phyloP scores from a whole-genome alignment of 192 early-diverging fungal species.

The Coemansia sp. region DNA sequence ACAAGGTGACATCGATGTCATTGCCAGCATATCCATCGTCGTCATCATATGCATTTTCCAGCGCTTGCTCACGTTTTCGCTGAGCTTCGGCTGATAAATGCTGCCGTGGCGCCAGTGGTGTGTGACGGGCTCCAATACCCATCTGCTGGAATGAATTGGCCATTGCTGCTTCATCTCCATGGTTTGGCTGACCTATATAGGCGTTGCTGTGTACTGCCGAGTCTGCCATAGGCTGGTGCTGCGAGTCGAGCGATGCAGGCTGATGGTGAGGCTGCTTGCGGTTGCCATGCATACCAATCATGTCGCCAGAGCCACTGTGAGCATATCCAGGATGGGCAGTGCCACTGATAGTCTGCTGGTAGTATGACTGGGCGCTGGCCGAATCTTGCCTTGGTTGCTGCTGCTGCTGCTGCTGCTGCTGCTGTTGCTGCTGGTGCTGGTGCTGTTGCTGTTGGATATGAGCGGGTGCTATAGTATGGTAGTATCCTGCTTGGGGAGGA shows the following conservation, averaged over 20 bases:
- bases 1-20: conserved; percentile 36
- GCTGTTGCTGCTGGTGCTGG: conserved; percentile 17
- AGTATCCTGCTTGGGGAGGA: neutral
- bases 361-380: conserved; percentile 13
- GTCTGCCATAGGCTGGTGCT: conserved; percentile 9
- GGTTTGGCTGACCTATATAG: neutral
- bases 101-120: conserved; percentile 19
- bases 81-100: conserved; percentile 22
- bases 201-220: conserved; percentile 16
- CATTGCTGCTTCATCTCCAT: conserved; percentile 13
- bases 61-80: conserved; percentile 33
- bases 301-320: conserved; percentile 13
- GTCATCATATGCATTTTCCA: conserved; percentile 43
- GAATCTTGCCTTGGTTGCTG: conserved; percentile 13
- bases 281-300: conserved; percentile 11
- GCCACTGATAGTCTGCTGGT: conserved; percentile 21
- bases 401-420: conserved; percentile 17
- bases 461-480: neutral
- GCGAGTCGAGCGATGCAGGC: neutral
- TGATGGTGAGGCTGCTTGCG: conserved; percentile 11
- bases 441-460: conserved; percentile 10
- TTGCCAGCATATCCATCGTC: conserved; percentile 34
- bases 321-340: neutral
- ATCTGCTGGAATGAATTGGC: conserved; percentile 27
- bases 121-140: conserved; percentile 13